Conservation (phyloP, 352 stramenopile genomes). For the Bremia lactucae region DNA sequence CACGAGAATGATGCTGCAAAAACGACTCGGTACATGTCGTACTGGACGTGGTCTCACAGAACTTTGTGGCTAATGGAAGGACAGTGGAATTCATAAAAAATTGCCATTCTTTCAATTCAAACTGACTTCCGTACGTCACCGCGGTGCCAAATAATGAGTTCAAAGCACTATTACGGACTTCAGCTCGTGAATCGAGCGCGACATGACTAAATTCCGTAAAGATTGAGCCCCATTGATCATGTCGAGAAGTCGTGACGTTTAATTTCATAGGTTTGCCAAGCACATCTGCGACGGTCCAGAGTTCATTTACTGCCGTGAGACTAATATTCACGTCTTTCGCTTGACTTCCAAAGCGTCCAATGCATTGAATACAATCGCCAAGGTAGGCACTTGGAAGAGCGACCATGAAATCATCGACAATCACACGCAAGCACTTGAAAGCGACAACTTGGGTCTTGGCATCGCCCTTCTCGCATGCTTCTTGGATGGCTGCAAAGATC, state of each 20-base stretch:
- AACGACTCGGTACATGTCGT: no score
- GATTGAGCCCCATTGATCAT: conserved; percentile 45
- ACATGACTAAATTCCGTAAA: conserved; percentile 83
- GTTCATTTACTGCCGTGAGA: conserved; percentile 93
- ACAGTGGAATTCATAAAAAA: conserved; percentile 90
- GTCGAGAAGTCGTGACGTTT: conserved; percentile 15
- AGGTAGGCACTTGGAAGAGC: conserved; percentile 65
- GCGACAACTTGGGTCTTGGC: conserved; percentile 69
- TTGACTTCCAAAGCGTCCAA: conserved; percentile 88
- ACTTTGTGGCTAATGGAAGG: conserved; percentile 75
- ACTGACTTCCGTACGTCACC: conserved; percentile 89
- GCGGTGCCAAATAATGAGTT: conserved; percentile 96
- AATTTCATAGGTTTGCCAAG: conserved; percentile 49
- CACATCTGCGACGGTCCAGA: conserved; percentile 90
- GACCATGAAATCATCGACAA: conserved; percentile 94
- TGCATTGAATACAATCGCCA: conserved; percentile 84
- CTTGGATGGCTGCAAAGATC: conserved; percentile 51
- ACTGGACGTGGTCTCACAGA: conserved; percentile 32
- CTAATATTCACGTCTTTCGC: conserved; percentile 96
- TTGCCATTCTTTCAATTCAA: conserved; percentile 87
- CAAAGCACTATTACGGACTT: conserved; percentile 95
- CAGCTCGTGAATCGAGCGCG: conserved; percentile 85
- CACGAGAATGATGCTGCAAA: conserved; percentile 93
- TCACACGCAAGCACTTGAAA: conserved; percentile 95
- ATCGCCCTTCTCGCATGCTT: conserved; percentile 54